These are phyloP conservation scores for Lasiosphaeria hispida DNA, from an alignment of 495 filamentous ascomycete species.

Conservation along the genomic window DNA sequence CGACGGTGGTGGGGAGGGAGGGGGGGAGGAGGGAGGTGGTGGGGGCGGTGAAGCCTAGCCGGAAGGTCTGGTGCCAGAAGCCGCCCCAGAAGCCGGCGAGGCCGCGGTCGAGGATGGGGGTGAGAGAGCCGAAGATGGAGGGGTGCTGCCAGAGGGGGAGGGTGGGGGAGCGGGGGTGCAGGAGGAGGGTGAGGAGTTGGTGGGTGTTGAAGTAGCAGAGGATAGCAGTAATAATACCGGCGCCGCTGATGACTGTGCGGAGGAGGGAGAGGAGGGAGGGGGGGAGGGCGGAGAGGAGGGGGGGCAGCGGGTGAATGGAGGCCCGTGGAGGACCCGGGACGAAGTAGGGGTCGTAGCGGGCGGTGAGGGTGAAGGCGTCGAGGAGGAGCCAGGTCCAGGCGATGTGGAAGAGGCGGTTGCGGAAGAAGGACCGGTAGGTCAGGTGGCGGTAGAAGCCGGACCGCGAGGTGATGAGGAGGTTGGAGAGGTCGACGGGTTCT, in stretches of 20 bases:
- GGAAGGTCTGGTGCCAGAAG: conserved; percentile 91
- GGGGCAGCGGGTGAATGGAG: conserved; percentile 40
- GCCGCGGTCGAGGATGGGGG: conserved; percentile 59
- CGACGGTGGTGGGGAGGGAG: not conserved
- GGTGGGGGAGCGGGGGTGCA: conserved; percentile 37
- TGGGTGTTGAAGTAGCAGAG: conserved; percentile 48
- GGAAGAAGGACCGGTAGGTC: conserved; percentile 47
- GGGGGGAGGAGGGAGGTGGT: conserved; percentile 44
- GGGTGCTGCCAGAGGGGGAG: conserved; percentile 66
- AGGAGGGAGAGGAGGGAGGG: conserved; percentile 45
- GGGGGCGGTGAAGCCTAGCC: conserved; percentile 64
- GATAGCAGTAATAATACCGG: conserved; percentile 50
- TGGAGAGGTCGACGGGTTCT: conserved; percentile 11
- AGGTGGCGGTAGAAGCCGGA: conserved; percentile 35
- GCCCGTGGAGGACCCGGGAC: conserved; percentile 38
- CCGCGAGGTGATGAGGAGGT: conserved; percentile 21
- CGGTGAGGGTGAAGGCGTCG: conserved; percentile 63
- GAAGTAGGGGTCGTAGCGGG: conserved; percentile 78
- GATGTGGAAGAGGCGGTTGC: conserved; percentile 44
- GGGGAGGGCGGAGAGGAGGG: conserved; percentile 41
- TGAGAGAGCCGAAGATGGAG: conserved; percentile 57
- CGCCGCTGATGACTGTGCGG: conserved; percentile 48
- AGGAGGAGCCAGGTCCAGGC: conserved; percentile 58
- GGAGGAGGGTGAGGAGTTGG: conserved; percentile 46
- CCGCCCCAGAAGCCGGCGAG: conserved; percentile 74